phyloP scores from a whole-genome alignment of 2,329 filamentous ascomycete genomes.

The Xylaria sp. region DNA sequence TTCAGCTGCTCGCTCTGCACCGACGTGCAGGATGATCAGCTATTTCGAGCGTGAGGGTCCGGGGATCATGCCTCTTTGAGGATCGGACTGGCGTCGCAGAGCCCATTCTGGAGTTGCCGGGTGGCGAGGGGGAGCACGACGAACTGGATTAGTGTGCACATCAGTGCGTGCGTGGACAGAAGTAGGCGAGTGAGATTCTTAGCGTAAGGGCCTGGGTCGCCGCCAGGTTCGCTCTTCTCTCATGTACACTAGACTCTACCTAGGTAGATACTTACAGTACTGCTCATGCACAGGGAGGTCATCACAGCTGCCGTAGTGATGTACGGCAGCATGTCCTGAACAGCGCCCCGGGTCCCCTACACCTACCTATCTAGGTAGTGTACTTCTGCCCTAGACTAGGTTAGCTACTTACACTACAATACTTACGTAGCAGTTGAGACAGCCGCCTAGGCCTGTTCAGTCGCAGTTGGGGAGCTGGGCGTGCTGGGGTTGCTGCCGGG shows the following conservation, averaged over 20 bases:
- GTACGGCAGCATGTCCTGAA: no score
- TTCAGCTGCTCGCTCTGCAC: conserved; percentile 1
- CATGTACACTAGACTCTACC: no score
- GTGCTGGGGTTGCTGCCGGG: conserved; percentile 14
- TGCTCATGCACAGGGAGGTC: conserved; percentile 10
- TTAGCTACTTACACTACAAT: no score
- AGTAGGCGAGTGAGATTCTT: no score
- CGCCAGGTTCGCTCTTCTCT: no score
- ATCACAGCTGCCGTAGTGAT: no score
- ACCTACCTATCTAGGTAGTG: no score
- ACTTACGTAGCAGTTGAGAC: no score
- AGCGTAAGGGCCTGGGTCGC: no score
- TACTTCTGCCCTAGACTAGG: no score
- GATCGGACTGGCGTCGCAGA: not conserved
- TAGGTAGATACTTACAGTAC: not conserved
- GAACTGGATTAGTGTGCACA: not conserved
- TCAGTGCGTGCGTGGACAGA: not conserved
- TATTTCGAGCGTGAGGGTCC: conserved; percentile 19
- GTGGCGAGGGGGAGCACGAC: conserved; percentile 8
- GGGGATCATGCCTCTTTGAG: conserved; percentile 26
- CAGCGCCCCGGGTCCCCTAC: no score
- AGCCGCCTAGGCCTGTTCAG: conserved; percentile 16
- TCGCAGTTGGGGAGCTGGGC: conserved; percentile 22
- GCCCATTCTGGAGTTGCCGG: conserved; percentile 18
- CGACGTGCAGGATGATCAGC: not conserved